phyloP scores from a whole-genome alignment of 495 filamentous ascomycete species.

The Penicillium daleae region DNA sequence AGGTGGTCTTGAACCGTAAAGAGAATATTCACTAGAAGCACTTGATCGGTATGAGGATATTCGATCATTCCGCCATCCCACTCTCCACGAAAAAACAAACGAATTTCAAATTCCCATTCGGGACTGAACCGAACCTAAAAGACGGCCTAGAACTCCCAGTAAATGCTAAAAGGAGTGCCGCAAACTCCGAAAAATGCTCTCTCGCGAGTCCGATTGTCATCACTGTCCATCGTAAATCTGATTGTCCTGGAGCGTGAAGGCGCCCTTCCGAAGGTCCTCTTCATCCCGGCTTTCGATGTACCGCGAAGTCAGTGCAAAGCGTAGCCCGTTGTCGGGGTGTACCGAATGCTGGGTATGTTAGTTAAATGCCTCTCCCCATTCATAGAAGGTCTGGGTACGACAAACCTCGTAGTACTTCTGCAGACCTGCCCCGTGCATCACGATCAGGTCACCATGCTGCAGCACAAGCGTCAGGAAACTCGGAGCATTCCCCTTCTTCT shows the following conservation, averaged over 20 bases:
- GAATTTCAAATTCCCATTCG: not conserved
- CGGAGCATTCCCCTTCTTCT: constrained; percentile 17
- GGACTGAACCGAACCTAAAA: not conserved
- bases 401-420: constrained; percentile 74
- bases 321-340: constrained; percentile 55
- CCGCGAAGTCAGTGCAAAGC: constrained; percentile 63
- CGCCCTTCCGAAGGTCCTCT: constrained; percentile 27
- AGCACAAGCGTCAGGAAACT: constrained; percentile 48
- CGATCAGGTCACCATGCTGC: constrained; percentile 77
- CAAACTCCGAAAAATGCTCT: not conserved
- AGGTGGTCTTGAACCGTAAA: not conserved
- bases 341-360: constrained; percentile 61
- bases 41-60: too few relatives aligned
- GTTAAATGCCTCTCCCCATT: not conserved
- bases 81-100: not conserved
- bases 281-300: constrained; percentile 34
- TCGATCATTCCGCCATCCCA: not conserved
- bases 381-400: not conserved
- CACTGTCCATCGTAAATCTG: constrained; percentile 43
- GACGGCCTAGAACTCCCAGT: not conserved
- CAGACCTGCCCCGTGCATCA: constrained; percentile 77
- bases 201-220: not conserved
- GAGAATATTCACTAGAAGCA: too few relatives aligned
- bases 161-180: not conserved
- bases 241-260: constrained; percentile 29